A percentile compares a stretch with the other conserved stretches of the same genome.
phyloP scores from a whole-genome alignment of 257 asterid species.

The Thymus mandschuricus region DNA sequence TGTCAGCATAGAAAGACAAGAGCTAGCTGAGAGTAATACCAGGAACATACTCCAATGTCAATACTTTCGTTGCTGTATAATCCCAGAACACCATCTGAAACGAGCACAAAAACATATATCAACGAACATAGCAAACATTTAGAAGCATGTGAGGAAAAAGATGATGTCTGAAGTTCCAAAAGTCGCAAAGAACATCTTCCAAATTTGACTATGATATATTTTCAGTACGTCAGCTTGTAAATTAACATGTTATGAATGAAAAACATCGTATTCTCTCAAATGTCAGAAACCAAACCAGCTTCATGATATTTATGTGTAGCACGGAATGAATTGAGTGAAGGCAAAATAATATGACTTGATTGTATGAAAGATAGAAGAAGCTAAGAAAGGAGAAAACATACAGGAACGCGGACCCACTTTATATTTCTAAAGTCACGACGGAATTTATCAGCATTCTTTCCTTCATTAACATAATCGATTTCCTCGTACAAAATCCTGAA shows the following conservation, averaged over 20 bases:
- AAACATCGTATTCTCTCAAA: not conserved
- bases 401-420: constrained; percentile 99
- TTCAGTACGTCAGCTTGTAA: too few relatives aligned
- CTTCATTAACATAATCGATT: constrained; percentile 94
- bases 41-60: constrained; percentile 95
- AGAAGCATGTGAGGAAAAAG: constrained; percentile 16
- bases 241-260: not conserved
- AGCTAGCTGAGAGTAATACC: constrained; percentile 47
- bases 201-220: not conserved
- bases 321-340: too few relatives aligned
- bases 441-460: constrained; percentile 95
- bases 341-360: not conserved
- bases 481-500: constrained; percentile 93
- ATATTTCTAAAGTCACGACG: constrained; percentile 94
- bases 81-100: constrained; percentile 90
- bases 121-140: not conserved
- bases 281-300: not conserved
- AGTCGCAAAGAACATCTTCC: not conserved
- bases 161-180: not conserved
- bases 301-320: too few relatives aligned
- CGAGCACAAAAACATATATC: constrained; percentile 21
- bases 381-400: constrained; percentile 54
- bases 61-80: constrained; percentile 79
- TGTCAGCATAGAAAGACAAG: constrained; percentile 4
- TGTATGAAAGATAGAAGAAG: constrained; percentile 19